phyloP scores from a whole-genome alignment of 192 early-diverging fungal species.

The Globomyces pollinis-pini region DNA sequence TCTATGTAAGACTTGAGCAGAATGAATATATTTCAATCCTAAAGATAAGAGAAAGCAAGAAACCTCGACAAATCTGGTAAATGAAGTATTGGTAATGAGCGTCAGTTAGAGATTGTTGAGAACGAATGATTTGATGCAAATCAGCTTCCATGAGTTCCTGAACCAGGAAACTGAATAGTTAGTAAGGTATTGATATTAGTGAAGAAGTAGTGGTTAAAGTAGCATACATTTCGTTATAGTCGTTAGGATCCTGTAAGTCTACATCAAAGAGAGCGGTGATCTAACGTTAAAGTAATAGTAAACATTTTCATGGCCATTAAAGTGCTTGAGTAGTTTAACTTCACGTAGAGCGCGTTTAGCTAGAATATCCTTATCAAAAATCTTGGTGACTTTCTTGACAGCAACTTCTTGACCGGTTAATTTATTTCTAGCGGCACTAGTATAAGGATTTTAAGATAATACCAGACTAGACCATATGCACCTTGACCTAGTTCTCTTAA shows the following conservation, averaged over 20 bases:
- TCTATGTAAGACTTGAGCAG: slow-evolving; percentile 87
- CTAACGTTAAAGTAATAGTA: no score
- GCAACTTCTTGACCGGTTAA: slow-evolving; percentile 42
- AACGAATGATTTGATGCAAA: slow-evolving; percentile 82
- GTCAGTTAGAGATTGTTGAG: slow-evolving; percentile 70
- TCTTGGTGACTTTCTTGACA: slow-evolving; percentile 61
- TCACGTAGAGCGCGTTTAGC: slow-evolving; percentile 67
- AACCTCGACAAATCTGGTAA: slow-evolving; percentile 82
- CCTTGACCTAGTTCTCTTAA: slow-evolving; percentile 82
- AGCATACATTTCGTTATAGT: slow-evolving; percentile 39
- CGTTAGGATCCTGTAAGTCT: slow-evolving; percentile 53
- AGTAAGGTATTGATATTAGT: slow-evolving; percentile 1
- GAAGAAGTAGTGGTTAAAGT: no score
- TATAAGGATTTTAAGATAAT: background rate
- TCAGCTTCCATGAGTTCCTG: slow-evolving; percentile 86
- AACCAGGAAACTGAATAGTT: background rate
- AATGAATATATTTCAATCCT: slow-evolving; percentile 91
- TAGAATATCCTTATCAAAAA: slow-evolving; percentile 61
- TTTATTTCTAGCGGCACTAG: slow-evolving; percentile 12
- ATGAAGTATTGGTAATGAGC: slow-evolving; percentile 86
- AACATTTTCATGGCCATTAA: slow-evolving; percentile 70
- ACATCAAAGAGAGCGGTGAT: slow-evolving; percentile 57
- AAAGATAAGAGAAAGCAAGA: no score
- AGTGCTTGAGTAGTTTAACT: slow-evolving; percentile 61
- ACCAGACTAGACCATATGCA: slow-evolving; percentile 86